Conservation (phyloP, 108 stramenopile species). For the Nitzschia putrida region DNA sequence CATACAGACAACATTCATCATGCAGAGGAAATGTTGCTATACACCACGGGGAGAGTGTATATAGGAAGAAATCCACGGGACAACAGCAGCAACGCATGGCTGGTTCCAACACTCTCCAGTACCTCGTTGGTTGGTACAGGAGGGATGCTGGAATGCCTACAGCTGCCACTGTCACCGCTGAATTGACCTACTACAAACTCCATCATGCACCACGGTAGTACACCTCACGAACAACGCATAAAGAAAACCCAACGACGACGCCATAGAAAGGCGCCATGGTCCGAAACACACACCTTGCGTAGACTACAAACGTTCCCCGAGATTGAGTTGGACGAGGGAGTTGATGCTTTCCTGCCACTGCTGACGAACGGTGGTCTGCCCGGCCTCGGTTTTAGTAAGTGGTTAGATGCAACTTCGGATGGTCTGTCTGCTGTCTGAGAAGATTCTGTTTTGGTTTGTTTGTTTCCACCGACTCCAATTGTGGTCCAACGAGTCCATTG, state of each 20-base stretch:
- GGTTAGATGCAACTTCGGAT: not conserved
- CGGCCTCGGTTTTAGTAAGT: slow-evolving; percentile 9
- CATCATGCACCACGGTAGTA: not conserved
- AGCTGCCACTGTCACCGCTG: too few species aligned
- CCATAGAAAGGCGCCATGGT: not conserved
- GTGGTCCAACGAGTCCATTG: not conserved
- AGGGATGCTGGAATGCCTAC: too few species aligned
- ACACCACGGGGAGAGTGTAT: too few species aligned
- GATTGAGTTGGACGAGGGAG: not conserved
- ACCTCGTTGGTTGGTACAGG: too few species aligned
- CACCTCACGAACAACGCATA: not conserved
- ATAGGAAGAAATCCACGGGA: too few species aligned
- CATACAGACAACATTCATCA: too few species aligned
- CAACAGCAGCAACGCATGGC: too few species aligned
- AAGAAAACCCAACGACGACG: not conserved
- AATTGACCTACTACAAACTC: not conserved
- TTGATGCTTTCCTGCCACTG: not conserved
- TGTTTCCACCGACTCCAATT: not conserved
- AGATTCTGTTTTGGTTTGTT: too few species aligned
- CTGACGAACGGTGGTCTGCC: not conserved
- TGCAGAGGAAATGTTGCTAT: too few species aligned
- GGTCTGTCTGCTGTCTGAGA: too few species aligned
- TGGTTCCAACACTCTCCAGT: too few species aligned
- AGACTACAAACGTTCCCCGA: not conserved
- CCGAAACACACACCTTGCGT: slow-evolving; percentile 7